A percentile compares a stretch with the other conserved stretches of the same genome.
Conservation (phyloP, 1,284 basidiomycete species). For the Cutaneotrichosporon cutaneum region DNA sequence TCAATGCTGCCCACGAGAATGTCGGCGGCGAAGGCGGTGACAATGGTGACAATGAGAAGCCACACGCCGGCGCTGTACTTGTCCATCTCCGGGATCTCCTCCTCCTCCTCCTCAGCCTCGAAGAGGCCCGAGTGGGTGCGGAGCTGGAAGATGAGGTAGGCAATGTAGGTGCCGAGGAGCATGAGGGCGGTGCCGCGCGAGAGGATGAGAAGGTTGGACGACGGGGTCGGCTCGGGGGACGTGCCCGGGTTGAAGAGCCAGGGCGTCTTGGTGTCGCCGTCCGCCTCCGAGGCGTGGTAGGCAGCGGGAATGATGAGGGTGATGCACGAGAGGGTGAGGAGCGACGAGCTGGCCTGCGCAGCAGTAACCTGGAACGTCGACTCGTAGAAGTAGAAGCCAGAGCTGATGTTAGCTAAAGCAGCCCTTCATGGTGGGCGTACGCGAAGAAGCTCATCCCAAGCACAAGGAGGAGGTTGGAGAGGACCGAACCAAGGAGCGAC, state of each 20-base stretch:
- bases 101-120: conserved; percentile 55
- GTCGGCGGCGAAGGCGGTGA: conserved; percentile 81
- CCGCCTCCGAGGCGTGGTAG: conserved; percentile 53
- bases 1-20: conserved; percentile 76
- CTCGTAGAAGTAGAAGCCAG: conserved; percentile 64
- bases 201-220: conserved; percentile 66
- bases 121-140: conserved; percentile 59
- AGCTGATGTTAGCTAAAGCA: conserved; percentile 29
- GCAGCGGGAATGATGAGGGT: conserved; percentile 91
- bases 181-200: conserved; percentile 82
- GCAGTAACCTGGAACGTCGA: conserved; percentile 76
- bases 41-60: conserved; percentile 65
- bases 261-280: conserved; percentile 26
- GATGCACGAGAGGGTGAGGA: conserved; percentile 86
- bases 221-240: conserved; percentile 31
- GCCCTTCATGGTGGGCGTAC: conserved; percentile 54
- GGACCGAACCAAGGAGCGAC: conserved; percentile 62
- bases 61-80: conserved; percentile 61
- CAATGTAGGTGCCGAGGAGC: conserved; percentile 75
- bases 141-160: conserved; percentile 65
- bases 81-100: conserved; percentile 67
- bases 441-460: conserved; percentile 84
- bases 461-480: conserved; percentile 86
- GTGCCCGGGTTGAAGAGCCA: background rate
- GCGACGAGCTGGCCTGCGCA: conserved; percentile 72